phyloP scores from a whole-genome alignment of 2,329 filamentous ascomycete species.

The Geosmithia morbida region DNA sequence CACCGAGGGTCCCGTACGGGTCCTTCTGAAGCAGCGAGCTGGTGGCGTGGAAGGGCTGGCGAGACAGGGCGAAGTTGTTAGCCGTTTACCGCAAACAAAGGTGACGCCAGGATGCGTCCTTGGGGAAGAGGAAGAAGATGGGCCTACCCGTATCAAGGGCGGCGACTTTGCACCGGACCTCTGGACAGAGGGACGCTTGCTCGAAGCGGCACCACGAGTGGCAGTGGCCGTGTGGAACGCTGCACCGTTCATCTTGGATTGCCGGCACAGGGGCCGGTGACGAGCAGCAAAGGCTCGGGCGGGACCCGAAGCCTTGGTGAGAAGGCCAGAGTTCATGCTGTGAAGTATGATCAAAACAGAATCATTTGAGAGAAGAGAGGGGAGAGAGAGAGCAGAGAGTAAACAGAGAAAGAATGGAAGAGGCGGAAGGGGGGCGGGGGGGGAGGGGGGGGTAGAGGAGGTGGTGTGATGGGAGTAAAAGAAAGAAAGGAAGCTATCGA shows the following conservation, averaged over 20 bases:
- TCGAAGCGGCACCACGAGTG: constrained; percentile 8
- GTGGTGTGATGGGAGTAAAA: not conserved
- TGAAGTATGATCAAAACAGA: constrained; percentile 4
- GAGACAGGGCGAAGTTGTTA: not conserved
- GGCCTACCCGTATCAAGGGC: constrained; percentile 14
- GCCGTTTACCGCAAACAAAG: not conserved
- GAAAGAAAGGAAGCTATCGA: not conserved
- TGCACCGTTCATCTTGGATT: constrained; percentile 20
- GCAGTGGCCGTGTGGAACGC: constrained; percentile 18
- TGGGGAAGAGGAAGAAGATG: not conserved
- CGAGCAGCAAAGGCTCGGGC: constrained; percentile 24
- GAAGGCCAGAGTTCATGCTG: constrained; percentile 32
- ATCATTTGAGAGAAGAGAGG: constrained; percentile 7
- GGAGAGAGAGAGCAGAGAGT: too few relatives aligned
- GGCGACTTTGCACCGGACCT: constrained; percentile 1
- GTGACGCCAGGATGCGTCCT: not conserved
- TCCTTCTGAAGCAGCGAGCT: constrained; percentile 45
- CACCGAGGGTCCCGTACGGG: constrained; percentile 77
- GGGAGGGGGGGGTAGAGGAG: not conserved
- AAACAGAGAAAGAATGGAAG: not conserved
- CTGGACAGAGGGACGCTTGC: constrained; percentile 5
- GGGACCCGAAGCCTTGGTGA: constrained; percentile 30
- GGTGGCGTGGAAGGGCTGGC: constrained; percentile 47
- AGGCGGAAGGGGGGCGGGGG: too few relatives aligned
- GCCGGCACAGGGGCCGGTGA: constrained; percentile 23